Percentiles rank a stretch among this genome's conserved stretches.
Evolutionary conservation across 2,329 filamentous ascomycete genomes (phyloP).

Genomic region (Arachnopeziza araneosa): DNA sequence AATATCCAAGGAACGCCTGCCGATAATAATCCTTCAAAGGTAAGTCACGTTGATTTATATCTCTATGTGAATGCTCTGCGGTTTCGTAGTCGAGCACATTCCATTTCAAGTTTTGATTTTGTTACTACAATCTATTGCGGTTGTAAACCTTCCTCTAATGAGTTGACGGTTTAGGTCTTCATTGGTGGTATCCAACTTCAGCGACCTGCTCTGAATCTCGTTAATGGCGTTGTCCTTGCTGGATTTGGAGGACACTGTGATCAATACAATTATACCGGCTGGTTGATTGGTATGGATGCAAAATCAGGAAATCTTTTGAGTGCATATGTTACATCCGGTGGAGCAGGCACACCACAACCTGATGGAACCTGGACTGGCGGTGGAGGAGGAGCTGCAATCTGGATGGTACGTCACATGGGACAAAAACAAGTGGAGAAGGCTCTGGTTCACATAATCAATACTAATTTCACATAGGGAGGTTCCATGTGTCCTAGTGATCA

Average conservation of each 20-base stretch:
- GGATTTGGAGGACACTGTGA: constrained; percentile 52
- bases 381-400: constrained; percentile 12
- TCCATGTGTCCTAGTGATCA: constrained; percentile 1
- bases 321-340: constrained; percentile 8
- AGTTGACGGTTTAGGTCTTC: constrained; percentile 31
- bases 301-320: constrained; percentile 31
- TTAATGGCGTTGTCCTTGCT: constrained; percentile 43
- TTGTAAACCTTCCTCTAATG: no score
- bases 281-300: constrained; percentile 45
- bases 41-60: neutral
- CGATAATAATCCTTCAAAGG: constrained; percentile 18
- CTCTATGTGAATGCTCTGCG: no score
- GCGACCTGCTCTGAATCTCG: constrained; percentile 41
- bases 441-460: neutral
- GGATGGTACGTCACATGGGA: constrained; percentile 4
- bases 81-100: no score
- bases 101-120: no score
- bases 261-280: constrained; percentile 50
- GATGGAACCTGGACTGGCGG: constrained; percentile 9
- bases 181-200: constrained; percentile 48
- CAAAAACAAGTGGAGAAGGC: neutral
- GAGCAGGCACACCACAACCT: constrained; percentile 6
- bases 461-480: neutral
- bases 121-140: no score
- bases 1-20: constrained; percentile 1